Conservation (phyloP, 2,329 filamentous ascomycete species). For the Arthrinium phaeospermum region DNA sequence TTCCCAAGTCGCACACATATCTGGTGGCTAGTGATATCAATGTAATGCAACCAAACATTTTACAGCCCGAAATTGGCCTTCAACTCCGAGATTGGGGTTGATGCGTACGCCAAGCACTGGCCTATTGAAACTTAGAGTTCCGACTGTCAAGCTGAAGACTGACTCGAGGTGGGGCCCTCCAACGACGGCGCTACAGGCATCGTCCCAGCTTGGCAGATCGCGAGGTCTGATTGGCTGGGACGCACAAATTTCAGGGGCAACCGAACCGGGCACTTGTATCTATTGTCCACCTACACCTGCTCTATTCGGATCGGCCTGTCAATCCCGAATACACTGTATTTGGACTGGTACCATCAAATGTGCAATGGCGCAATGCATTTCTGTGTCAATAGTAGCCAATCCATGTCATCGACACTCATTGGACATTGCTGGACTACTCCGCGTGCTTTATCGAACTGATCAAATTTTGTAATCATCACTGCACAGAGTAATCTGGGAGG, state of each 20-base stretch:
- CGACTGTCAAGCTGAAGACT: neutral
- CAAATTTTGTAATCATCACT: neutral
- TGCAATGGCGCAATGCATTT: neutral
- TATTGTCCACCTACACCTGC: neutral
- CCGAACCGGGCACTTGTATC: neutral
- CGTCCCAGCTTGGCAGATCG: neutral
- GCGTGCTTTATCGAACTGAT: neutral
- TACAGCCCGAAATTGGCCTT: neutral
- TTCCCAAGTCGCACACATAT: neutral
- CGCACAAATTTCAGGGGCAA: neutral
- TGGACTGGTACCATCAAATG: neutral
- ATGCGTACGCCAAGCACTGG: neutral
- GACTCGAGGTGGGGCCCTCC: neutral
- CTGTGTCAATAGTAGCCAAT: neutral
- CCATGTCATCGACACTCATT: neutral
- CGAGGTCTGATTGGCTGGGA: neutral
- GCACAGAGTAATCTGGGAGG: neutral
- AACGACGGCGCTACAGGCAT: neutral
- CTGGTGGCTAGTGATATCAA: neutral
- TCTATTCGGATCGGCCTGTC: conserved; percentile 6
- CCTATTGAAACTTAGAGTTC: conserved; percentile 1
- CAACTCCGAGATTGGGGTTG: neutral
- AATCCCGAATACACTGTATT: neutral
- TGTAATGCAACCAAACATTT: neutral
- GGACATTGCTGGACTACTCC: neutral